Base-by-base conservation (phyloP, 805 yeast species). In the Candida quercuum region DNA sequence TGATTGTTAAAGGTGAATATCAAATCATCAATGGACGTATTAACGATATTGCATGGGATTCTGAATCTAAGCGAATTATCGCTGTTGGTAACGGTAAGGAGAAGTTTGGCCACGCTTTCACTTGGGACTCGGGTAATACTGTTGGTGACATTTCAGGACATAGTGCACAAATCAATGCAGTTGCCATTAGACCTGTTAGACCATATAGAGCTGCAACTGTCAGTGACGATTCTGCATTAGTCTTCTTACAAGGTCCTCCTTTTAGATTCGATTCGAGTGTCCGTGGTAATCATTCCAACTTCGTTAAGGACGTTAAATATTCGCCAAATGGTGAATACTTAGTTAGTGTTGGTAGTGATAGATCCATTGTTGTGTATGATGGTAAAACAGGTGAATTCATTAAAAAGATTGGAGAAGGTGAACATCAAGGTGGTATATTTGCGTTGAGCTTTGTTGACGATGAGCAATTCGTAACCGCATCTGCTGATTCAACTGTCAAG, bases 81-180 rank as follows among this genome's bases (percentile, higher is more conserved):
- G 96, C 96, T 1, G 98, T 89, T 10, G 99, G 99, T 38, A 82
- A 85, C 49, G 99, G 98, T 35, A 82, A 82, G 48, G 96, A 88
- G 50, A 74, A 84, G 43, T 89, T 76, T 55, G 99, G 98, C 6
- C 96, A 84, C 49, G 88, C 94, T 46, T 86, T 91, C 59, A 78
- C 95, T 7, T 84, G 83, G 74, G 99, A 93, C 56, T 75, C 95
- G 1, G 99, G 99, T 43, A 93, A 93, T 61, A 78, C 96, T n/a
- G 79, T 93, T 31, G 99, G 99, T 38, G 98, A 93, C 56, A 81
- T 91, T 51, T 79, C 88, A 34, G 99, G 99, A 18, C 99, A 93
- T 57, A 73, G 91, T 14, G 80, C 86, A 19, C 76, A 74, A 33
- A 77, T 91, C 54, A 87, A 85, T 54, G 86, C 93, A 0, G 95